Evolutionary conservation across 176 grass and related monocot genomes (phyloP), one percentile per base, ranked within the genome.

Genomic region (Rhynchospora pubera): DNA sequence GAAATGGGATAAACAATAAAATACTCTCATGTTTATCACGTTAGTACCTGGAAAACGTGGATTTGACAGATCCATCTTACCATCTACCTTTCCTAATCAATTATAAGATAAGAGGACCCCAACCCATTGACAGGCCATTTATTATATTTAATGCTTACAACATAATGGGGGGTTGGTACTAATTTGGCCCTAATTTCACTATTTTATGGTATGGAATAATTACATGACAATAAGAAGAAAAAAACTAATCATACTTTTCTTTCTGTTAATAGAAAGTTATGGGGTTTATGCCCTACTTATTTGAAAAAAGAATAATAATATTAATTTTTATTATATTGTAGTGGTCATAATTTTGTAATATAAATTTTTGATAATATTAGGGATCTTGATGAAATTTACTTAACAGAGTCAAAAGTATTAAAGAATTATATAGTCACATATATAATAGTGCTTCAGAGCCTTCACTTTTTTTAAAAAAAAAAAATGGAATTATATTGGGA

Each of bases 21-120:
- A 50, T 4, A 63, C 34, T 81, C 4, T 50, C 50, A 60, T 60
- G 78, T 62, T 60, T 51, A 81, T 81, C 79, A 81, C 57, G 59
- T 65, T 75, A 75, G 53, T 52, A 12, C 12, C 22, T 75, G 47
- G 47, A 75, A 53, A 75, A 53, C 34, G 34, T 39, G 34, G 34
- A 39, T 39, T 39, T 28, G 71, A 75, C 52, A 28, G 71, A 75
- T 74, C 19, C 46, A 74, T n/a, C n/a, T n/a, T n/a, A n/a, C n/a
- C n/a, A n/a, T 19, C 18, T 50, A 52, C 45, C 45, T 24, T 12
- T 23, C 69, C 43, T 4, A 51, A 75, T 75, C 71, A 75, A 75
- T 75, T n/a, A 75, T 51, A 75, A 39, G 34, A 39, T 39, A 39
- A 39, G 23, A 75, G 46, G 47, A 16, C 10, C 48, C 48, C 69